Evolutionary conservation across 2,329 filamentous ascomycete genomes (phyloP), one percentile per base, ranked within the genome.

Genomic region (Alternaria triticimaculans): DNA sequence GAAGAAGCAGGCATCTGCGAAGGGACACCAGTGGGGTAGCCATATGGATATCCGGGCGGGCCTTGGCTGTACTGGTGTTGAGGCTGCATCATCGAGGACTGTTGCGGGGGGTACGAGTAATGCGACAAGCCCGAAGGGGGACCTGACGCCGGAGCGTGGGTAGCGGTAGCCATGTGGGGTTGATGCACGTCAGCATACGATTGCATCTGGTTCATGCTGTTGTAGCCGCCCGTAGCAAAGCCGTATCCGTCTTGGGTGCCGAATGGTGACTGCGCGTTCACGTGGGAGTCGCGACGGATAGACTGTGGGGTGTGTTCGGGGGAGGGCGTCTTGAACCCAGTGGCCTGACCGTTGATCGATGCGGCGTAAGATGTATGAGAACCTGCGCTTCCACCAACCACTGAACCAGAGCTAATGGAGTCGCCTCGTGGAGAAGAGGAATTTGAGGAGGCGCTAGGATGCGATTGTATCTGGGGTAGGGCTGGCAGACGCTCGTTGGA

Each of bases 101-200:
- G 92, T 50, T 95, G 92, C 53, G 85, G 85, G 60, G 73, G 77
- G 64, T 90, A 89, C n/a, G 88, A 84, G 80, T 97, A 97, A 72
- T 94, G 92, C 48, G 87, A 84, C 80, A 96, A 87, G 55, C 85
- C 86, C 63, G 89, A 85, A 0, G 93, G 92, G 14, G 93, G 91
- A 49, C 92, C 91, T 21, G 92, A 89, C 78, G 94, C 91, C 10
- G 92, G 90, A 63, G 89, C 86, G 74, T 91, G 92, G 64, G 92
- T 92, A 64, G 90, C 90, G 70, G 90, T 88, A 73, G 92, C 92
- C 85, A 96, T 90, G 81, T 96, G 92, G 74, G 87, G 83, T 68
- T 88, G 84, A 78, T 90, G 87, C 76, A 96, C 94, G 80, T 97
- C 96, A 90, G 96, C 92, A 74, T 97, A 95, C 72, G 89, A 86